Evolutionary conservation across 805 yeast genomes (phyloP), one percentile per base, ranked within the genome.

Genomic region (Candida silvicultrix): DNA sequence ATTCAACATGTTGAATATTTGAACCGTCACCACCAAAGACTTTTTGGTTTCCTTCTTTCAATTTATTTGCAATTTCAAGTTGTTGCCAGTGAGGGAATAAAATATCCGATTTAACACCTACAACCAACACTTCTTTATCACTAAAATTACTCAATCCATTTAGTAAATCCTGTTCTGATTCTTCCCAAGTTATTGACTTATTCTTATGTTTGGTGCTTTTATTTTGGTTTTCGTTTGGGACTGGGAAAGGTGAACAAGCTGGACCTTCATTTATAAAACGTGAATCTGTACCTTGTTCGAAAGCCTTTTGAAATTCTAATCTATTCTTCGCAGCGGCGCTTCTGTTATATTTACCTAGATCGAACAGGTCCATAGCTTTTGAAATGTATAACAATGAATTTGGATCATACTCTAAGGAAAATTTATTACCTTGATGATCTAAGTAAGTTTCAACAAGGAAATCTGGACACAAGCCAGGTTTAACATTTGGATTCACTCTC

Each of bases 71-170:
- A 46, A 88, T 81, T 60, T 90, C 97, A 46, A 81, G 67, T 65
- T 90, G 97, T 68, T 90, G 97, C 96, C 96, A 88, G 34, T 83
- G 87, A 1, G 97, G 97, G 71, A 90, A 90, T 43, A 90, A 71
- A 37, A 86, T 85, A 62, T 90, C 97, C 1, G 94, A 83, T 59
- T 87, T 94, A n/a, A 89, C 97, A 11, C 97, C 97, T 44, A 90
- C 75, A 4, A 90, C 87, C 46, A 90, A 69, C 4, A 86, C 73
- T 31, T 85, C 81, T 49, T 81, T 79, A 51, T 81, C 71, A 1
- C 83, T 71, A 46, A 90, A 68, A 23, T 77, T 76, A 28, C 60
- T 56, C 71, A 90, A 67, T 2, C 97, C 97, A 18, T 69, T 65
- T 20, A 71, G 64, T 37, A 90, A 69, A 60, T 90, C 97, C 5